Evolutionary conservation across 805 yeast species (phyloP), one percentile per base, ranked within the genome.

Genomic region (Helenozyma baotianmanensis): DNA sequence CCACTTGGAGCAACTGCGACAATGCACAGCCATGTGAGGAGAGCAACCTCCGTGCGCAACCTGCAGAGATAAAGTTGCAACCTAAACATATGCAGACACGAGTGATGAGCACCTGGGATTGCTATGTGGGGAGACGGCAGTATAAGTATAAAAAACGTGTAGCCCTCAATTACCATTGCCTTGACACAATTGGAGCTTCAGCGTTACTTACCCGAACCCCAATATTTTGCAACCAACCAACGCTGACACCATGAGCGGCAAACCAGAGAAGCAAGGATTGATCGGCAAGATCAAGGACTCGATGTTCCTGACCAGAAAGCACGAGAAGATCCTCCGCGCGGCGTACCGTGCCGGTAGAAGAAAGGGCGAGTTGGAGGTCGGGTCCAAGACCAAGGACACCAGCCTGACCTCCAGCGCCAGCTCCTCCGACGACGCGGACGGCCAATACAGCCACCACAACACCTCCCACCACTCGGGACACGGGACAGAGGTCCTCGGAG

Each of bases 341-440:
- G 37, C 35, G 40, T 35, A 43, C 37, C 40, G 40, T 14, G 45
- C 47, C 3, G 47, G 45, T 11, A 23, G 39, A 25, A 33, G 23
- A 14, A 32, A 30, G 26, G 46, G 35, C 9, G 29, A 30, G 21
- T 14, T 10, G 21, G 46, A 42, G 22, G 10, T 12, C 14, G 39
- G 39, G 6, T 6, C 14, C 8, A 10, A 15, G n/a, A 16, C 21
- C n/a, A 23, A 16, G 14, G 32, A 23, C 18, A 23, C 32, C 22
- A 17, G 17, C 9, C 18, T 24, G 3, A 15, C 30, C 3, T 11
- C 26, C 10, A 17, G 17, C n/a, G 31, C 16, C 10, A 10, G 14
- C n/a, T 4, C 5, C 21, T 16, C 21, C 5, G 19, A 10, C 14
- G 21, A 25, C 26, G 16, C 26, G 16, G 8, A 9, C 26, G 19